These are phyloP conservation scores for Tetrahymena thermophila DNA, from an alignment of 73 alveolate species.

Conservation along the genomic window DNA sequence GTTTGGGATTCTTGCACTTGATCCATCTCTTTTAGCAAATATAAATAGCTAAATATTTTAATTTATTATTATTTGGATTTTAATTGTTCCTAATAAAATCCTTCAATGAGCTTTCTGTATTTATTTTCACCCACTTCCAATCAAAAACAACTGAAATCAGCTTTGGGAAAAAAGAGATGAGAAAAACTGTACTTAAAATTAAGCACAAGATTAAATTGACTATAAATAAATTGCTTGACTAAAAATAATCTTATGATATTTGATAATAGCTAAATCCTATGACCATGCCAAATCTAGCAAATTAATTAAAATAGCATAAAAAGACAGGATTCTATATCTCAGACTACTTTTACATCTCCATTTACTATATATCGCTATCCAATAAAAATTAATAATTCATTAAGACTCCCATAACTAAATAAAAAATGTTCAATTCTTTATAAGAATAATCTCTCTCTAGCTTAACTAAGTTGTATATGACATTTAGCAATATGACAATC, in stretches of 20 bases:
- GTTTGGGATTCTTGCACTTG: background rate
- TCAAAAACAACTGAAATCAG: background rate
- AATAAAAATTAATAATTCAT: background rate
- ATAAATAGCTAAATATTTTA: too few relatives aligned
- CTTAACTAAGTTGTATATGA: background rate
- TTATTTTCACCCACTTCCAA: background rate
- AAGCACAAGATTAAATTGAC: background rate
- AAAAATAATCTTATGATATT: too few relatives aligned
- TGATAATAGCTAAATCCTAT: background rate
- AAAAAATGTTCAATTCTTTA: background rate
- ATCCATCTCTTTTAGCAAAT: background rate
- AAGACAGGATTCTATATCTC: background rate
- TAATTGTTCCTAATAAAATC: too few relatives aligned
- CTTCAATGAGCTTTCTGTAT: background rate
- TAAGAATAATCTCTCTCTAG: background rate
- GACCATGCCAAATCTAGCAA: background rate
- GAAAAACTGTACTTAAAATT: background rate
- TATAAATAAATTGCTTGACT: too few relatives aligned
- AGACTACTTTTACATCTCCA: background rate
- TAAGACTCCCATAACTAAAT: background rate
- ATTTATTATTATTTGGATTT: background rate
- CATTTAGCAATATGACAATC: background rate
- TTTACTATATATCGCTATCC: background rate
- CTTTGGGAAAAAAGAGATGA: background rate
- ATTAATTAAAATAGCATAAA: background rate